Percentiles rank a stretch among this genome's conserved stretches.
Conservation (phyloP, 148 eudicot genomes). For the Amaranthus palmeri region DNA sequence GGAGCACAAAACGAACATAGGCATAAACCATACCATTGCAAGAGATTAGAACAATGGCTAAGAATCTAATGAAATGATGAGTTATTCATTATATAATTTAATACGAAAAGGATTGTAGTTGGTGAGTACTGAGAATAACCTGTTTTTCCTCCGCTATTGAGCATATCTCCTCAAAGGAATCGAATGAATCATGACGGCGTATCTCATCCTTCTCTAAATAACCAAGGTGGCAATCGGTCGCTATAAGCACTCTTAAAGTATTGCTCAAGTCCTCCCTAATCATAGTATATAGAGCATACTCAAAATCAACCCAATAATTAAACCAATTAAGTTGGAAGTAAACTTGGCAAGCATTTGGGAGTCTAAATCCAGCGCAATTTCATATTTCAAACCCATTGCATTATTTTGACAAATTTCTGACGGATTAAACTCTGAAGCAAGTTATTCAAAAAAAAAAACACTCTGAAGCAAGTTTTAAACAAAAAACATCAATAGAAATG, state of each 20-base stretch:
- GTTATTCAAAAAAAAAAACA: no score
- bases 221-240: constrained; percentile 96
- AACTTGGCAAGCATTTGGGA: no score
- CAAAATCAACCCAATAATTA: background rate
- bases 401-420: no score
- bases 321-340: background rate
- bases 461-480: no score
- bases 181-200: constrained; percentile 90
- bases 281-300: background rate
- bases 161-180: constrained; percentile 93
- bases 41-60: background rate
- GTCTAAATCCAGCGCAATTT: no score
- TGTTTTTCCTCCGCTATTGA: constrained; percentile 88
- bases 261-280: constrained; percentile 58
- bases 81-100: background rate
- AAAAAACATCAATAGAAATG: no score
- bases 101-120: constrained; percentile 7
- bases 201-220: constrained; percentile 98
- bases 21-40: background rate
- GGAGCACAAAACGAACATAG: background rate
- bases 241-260: constrained; percentile 77
- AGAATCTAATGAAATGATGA: background rate
- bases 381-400: no score
- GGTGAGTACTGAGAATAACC: constrained; percentile 33
- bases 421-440: no score